Evolutionary conservation across 2,329 filamentous ascomycete genomes (phyloP).

Genomic region (Ascochyta koolunga): DNA sequence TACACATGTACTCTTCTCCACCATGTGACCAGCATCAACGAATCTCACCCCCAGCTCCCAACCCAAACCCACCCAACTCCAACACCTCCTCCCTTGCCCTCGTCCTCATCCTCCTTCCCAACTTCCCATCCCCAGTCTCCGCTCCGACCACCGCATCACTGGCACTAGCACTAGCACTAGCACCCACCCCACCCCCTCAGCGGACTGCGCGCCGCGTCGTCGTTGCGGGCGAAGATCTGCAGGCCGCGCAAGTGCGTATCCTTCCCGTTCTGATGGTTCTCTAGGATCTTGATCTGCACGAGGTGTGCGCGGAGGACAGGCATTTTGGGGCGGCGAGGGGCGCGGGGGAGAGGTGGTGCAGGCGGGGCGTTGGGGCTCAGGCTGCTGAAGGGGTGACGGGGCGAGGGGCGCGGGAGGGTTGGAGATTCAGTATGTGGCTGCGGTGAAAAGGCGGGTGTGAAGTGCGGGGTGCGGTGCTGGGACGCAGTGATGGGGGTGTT

Average conservation of each 20-base stretch:
- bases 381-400: slow-evolving; percentile 27
- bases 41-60: slow-evolving; percentile 3
- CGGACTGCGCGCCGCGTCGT: slow-evolving; percentile 21
- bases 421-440: slow-evolving; percentile 13
- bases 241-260: slow-evolving; percentile 96
- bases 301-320: slow-evolving; percentile 83
- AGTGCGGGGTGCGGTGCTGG: slow-evolving; percentile 5
- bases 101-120: slow-evolving; percentile 21
- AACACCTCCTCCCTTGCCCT: slow-evolving; percentile 18
- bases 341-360: not conserved
- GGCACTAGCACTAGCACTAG: slow-evolving; percentile 14
- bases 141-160: no score
- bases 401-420: slow-evolving; percentile 16
- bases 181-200: slow-evolving; percentile 14
- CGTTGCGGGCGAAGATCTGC: slow-evolving; percentile 73
- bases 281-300: slow-evolving; percentile 85
- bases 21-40: slow-evolving; percentile 1
- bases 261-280: slow-evolving; percentile 99
- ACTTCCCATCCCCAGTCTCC: slow-evolving; percentile 3
- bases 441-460: slow-evolving; percentile 4
- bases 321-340: slow-evolving; percentile 64
- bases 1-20: not conserved
- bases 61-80: slow-evolving; percentile 15
- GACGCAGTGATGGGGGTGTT: not conserved
- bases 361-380: slow-evolving; percentile 21